Evolutionary conservation across 148 eudicot species (phyloP).

Genomic region (Rhododendron ovatum): DNA sequence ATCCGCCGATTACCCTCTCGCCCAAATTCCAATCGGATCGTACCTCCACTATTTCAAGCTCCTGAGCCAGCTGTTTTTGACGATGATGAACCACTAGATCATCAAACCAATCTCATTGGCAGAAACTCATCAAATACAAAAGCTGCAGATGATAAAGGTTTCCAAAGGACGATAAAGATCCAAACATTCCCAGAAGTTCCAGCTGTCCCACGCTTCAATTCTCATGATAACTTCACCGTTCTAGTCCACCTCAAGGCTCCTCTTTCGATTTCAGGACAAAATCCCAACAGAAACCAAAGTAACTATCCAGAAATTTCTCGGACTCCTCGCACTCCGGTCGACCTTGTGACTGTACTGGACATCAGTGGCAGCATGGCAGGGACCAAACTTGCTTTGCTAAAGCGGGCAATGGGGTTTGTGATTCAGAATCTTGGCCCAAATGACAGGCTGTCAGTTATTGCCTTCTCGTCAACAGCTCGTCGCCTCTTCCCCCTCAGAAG

Average conservation of each 20-base stretch:
- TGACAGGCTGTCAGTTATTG: constrained; percentile 73
- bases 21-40: constrained; percentile 35
- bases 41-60: constrained; percentile 33
- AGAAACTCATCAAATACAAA: constrained; percentile 16
- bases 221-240: constrained; percentile 44
- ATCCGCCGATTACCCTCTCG: constrained; percentile 52
- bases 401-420: constrained; percentile 88
- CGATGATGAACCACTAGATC: constrained; percentile 68
- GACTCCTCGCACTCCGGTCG: constrained; percentile 61
- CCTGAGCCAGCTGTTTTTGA: constrained; percentile 69
- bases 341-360: constrained; percentile 82
- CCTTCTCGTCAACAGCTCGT: constrained; percentile 76
- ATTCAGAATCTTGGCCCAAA: constrained; percentile 72
- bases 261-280: constrained; percentile 18
- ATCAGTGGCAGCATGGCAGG: constrained; percentile 94
- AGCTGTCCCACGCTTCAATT: constrained; percentile 34
- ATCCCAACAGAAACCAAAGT: constrained; percentile 10
- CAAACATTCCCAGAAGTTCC: constrained; percentile 60
- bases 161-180: constrained; percentile 32
- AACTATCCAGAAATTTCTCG: constrained; percentile 26
- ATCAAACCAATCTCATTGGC: constrained; percentile 13
- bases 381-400: constrained; percentile 77
- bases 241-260: constrained; percentile 76
- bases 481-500: constrained; percentile 71
- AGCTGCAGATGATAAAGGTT: constrained; percentile 9